These are phyloP conservation scores for Drosera spatulata DNA, from an alignment of 179 eudicot genomes.

Conservation along the genomic window DNA sequence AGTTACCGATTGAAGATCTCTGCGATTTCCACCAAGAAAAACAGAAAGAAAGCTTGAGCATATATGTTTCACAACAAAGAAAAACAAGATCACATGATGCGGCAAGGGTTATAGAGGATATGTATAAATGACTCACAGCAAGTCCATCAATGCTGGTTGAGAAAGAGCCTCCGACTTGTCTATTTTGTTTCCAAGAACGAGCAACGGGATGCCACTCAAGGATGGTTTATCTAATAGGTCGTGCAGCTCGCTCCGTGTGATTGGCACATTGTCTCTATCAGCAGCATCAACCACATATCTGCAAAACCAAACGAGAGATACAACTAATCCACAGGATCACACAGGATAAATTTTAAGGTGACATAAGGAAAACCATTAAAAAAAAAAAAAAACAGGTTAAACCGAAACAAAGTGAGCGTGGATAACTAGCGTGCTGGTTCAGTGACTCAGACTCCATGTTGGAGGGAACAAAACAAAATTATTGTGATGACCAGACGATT, in stretches of 20 bases:
- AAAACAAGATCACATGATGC: background rate
- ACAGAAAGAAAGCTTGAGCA: background rate
- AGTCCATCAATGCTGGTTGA: constrained; percentile 61
- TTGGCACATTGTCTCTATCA: constrained; percentile 80
- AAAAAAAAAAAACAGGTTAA: too few species aligned
- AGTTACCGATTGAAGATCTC: constrained; percentile 47
- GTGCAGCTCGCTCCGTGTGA: constrained; percentile 67
- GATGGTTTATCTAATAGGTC: constrained; percentile 79
- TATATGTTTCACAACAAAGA: background rate
- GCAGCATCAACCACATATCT: constrained; percentile 96
- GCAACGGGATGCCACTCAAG: constrained; percentile 59
- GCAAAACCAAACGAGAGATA: background rate
- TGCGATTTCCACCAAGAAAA: constrained; percentile 10
- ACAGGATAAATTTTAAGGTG: too few species aligned
- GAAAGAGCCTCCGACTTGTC: constrained; percentile 89
- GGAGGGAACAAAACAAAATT: too few species aligned
- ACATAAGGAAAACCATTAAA: too few species aligned
- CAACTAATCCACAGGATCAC: too few species aligned
- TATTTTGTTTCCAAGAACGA: constrained; percentile 82
- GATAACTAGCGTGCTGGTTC: too few species aligned
- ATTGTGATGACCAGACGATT: too few species aligned
- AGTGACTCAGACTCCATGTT: too few species aligned
- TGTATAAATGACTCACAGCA: constrained; percentile 48
- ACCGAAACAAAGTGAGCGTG: too few species aligned
- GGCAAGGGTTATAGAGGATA: background rate